A percentile compares a stretch with the other conserved stretches of the same genome.
These are phyloP conservation scores for Juncus effusus DNA, from an alignment of 176 grass and related monocot genomes.

Conservation along the genomic window DNA sequence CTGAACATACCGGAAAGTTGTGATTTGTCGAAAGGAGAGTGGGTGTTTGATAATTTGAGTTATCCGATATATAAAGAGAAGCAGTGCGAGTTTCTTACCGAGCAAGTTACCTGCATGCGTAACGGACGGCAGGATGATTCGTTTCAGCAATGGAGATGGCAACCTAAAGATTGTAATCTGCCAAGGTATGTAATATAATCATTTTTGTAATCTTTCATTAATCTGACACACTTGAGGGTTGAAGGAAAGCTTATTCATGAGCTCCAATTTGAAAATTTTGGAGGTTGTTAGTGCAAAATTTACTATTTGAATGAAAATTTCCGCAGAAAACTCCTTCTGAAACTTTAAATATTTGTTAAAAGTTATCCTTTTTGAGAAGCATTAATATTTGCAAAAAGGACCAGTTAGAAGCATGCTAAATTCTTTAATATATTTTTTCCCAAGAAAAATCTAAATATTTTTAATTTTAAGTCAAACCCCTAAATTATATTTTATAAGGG, in stretches of 20 bases:
- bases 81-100: constrained; percentile 72
- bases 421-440: constrained; percentile 12
- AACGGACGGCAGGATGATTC: constrained; percentile 77
- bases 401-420: no score
- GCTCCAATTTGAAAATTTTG: background rate
- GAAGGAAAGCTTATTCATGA: no score
- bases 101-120: constrained; percentile 91
- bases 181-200: constrained; percentile 42
- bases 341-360: background rate
- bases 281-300: background rate
- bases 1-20: constrained; percentile 26
- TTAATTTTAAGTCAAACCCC: constrained; percentile 19
- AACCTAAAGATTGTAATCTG: constrained; percentile 64
- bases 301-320: background rate
- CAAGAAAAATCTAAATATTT: constrained; percentile 3
- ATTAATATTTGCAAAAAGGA: no score
- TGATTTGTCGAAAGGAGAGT: constrained; percentile 55
- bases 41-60: constrained; percentile 62
- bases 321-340: constrained; percentile 12
- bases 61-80: constrained; percentile 60
- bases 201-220: no score
- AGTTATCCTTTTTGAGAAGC: background rate
- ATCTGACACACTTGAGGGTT: no score
- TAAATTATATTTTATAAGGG: constrained; percentile 1
- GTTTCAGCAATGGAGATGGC: constrained; percentile 95